These are phyloP conservation scores for Gaultheria prostrata DNA, from an alignment of 148 eudicot genomes.

Conservation along the genomic window DNA sequence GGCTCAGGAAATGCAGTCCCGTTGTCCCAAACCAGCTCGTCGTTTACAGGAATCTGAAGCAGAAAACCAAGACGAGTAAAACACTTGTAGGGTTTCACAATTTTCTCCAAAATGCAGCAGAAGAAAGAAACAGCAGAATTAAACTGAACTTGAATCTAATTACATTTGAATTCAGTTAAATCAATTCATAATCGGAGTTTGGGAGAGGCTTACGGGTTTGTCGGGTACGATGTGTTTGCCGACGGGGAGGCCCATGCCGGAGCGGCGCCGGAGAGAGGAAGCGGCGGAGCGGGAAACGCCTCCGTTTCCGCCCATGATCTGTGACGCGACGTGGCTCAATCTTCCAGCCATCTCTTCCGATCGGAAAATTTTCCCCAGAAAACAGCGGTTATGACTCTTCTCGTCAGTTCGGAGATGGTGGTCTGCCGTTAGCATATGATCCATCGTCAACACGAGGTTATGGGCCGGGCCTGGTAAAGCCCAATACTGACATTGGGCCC, in stretches of 20 bases:
- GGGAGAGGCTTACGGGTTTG: conserved; percentile 50
- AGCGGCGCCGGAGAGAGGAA: conserved; percentile 68
- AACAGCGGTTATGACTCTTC: not conserved
- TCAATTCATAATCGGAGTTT: not conserved
- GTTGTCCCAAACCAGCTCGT: conserved; percentile 88
- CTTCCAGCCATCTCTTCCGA: conserved; percentile 58
- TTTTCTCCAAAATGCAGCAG: not conserved
- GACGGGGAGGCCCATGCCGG: conserved; percentile 95
- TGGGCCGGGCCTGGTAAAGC: conserved; percentile 23
- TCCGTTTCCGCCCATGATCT: conserved; percentile 72
- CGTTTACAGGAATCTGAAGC: conserved; percentile 59
- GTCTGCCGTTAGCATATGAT: not conserved
- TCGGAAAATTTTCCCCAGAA: not conserved
- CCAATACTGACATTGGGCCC: not conserved
- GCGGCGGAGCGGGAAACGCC: conserved; percentile 59
- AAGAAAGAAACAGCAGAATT: not conserved
- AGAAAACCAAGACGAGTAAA: not conserved
- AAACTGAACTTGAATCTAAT: not conserved
- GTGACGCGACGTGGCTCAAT: conserved; percentile 61
- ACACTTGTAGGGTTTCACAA: not conserved
- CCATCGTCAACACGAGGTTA: not conserved
- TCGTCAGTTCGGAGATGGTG: not conserved
- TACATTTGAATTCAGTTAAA: not conserved
- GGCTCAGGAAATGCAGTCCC: conserved; percentile 89
- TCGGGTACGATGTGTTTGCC: conserved; percentile 87